A percentile compares a stretch with the other conserved stretches of the same genome.
Evolutionary conservation across 2,329 filamentous ascomycete species (phyloP).

Genomic region (Sclerotiophoma versabilis): DNA sequence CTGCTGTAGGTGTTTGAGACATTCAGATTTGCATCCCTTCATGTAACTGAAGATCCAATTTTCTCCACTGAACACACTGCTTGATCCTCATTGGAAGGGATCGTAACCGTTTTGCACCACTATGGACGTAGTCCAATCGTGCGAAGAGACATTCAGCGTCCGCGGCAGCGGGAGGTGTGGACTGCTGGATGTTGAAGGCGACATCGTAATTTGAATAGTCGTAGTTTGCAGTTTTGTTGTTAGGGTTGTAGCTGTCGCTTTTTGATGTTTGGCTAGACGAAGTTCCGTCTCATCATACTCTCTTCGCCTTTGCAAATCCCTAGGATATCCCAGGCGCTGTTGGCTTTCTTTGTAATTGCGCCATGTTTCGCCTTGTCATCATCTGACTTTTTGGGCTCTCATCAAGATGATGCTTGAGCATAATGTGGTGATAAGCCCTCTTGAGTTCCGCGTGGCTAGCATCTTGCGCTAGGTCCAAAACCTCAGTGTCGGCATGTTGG

Average conservation of each 20-base stretch:
- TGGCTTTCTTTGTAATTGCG: not conserved
- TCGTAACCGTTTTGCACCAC: not conserved
- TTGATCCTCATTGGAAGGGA: not conserved
- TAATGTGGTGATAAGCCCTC: not conserved
- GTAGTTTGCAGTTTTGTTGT: too few species aligned
- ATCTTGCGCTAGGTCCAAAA: not conserved
- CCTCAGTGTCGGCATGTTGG: constrained; percentile 10
- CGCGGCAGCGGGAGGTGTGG: not conserved
- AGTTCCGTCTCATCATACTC: not conserved
- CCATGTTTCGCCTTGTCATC: not conserved
- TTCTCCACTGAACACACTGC: not conserved
- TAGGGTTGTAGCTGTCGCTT: not conserved
- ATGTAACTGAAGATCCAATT: not conserved
- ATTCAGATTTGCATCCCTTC: not conserved
- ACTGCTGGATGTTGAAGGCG: not conserved
- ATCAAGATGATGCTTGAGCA: not conserved
- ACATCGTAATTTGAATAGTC: not conserved
- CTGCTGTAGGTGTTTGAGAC: not conserved
- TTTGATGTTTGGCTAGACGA: not conserved
- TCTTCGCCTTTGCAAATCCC: not conserved
- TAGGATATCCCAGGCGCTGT: not conserved
- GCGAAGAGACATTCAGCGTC: not conserved
- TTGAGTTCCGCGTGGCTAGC: not conserved
- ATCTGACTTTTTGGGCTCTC: not conserved
- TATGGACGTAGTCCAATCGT: not conserved